Base-by-base conservation (phyloP, 495 filamentous ascomycete species). In the Aspergillus taichungensis region DNA sequence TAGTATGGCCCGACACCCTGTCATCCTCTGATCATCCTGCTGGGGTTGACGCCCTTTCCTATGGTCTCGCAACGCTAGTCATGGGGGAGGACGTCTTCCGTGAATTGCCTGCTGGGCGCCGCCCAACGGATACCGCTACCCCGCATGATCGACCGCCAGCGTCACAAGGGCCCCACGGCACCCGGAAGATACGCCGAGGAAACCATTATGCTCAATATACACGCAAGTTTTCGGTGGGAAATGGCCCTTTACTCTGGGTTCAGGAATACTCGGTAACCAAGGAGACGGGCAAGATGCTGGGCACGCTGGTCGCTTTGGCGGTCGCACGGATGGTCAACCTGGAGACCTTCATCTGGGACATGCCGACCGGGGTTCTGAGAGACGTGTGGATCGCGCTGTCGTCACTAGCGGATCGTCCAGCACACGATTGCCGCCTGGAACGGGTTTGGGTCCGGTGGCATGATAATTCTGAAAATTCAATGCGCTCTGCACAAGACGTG, bases 321-420 rank as follows among this genome's bases (percentile, higher is more conserved):
- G 73, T 95, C 18, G 78, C 82, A 28, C 79, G 87, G 44, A 95
- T 95, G 91, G 71, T 82, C 14, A 88, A 89, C 50, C 75, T 97
- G 13, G 89, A 97, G 62, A 82, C 81, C 0, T 97, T 97, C 54
- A 71, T 88, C 8, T 97, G 91, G 91, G 90, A 97, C 59, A 95
- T 95, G 90, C 88, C 89, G 0, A 95, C 88, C 0, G 91, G 91
- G 0, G 83, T 95, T 18, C 64, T 91, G 34, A 76, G 88, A 39
- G 87, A 94, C 53, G 83, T 94, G 28, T 97, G 91, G 75, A 76
- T 88, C 55, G 83, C 91, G 14, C 72, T 96, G 34, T 74, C 83
- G 0, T 91, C 84, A 0, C 68, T 92, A 14, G 82, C 80, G 27
- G 76, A 82, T 51, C 66, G 80, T 36, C 67, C 74, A 10, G 69